Evolutionary conservation across 768 basidiomycete genomes (phyloP).

Genomic region (Tulasnella sp.): DNA sequence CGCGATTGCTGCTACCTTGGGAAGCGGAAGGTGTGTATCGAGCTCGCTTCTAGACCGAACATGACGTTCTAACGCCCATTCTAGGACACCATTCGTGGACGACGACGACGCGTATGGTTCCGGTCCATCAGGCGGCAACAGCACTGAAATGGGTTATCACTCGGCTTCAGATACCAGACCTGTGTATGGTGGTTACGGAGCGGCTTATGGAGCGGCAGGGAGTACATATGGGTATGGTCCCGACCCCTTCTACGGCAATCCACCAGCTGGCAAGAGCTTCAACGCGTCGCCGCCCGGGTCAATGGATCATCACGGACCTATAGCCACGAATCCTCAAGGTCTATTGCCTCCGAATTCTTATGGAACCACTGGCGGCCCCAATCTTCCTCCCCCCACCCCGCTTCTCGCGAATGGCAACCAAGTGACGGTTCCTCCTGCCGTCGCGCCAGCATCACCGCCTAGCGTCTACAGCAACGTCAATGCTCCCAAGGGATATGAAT

Average conservation of each 20-base stretch:
- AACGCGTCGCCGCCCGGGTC: conserved; percentile 14
- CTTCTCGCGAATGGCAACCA: not conserved
- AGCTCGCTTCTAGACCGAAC: not conserved
- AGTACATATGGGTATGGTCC: not conserved
- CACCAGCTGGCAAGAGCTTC: conserved; percentile 9
- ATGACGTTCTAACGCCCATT: not conserved
- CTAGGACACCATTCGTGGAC: conserved; percentile 25
- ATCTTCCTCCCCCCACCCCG: not conserved
- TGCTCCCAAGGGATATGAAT: conserved; percentile 15
- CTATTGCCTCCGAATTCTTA: not conserved
- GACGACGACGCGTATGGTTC: conserved; percentile 20
- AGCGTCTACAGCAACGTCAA: conserved; percentile 16
- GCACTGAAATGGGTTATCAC: conserved; percentile 26
- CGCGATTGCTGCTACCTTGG: conserved; percentile 11
- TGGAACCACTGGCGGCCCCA: not conserved
- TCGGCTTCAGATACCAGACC: conserved; percentile 21
- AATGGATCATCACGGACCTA: not conserved
- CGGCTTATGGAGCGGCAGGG: not conserved
- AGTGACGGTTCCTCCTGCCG: not conserved
- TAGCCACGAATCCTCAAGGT: not conserved
- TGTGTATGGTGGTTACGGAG: not conserved
- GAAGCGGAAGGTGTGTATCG: conserved; percentile 11
- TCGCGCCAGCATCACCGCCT: conserved; percentile 12
- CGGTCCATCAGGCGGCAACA: not conserved
- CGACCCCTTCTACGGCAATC: not conserved